A percentile compares a stretch with the other conserved stretches of the same genome.
phyloP scores from a whole-genome alignment of 441 rosid species.

The Pelargonium fulgidum region DNA sequence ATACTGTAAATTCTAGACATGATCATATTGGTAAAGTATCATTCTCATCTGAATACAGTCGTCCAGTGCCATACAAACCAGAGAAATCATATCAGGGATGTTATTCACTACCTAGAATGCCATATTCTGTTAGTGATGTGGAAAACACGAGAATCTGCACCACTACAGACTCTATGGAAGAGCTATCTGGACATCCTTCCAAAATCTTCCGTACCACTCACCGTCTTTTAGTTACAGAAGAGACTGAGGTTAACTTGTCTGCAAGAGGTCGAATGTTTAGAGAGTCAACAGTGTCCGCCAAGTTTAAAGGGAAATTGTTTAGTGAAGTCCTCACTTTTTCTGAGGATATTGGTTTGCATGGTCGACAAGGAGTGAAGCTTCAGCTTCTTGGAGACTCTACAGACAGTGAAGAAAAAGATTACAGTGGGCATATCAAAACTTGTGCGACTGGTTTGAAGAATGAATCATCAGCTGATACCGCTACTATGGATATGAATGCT shows the following conservation, averaged over 20 bases:
- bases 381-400: slow-evolving; percentile 51
- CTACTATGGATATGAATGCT: slow-evolving; percentile 56
- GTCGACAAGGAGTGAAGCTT: slow-evolving; percentile 44
- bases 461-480: slow-evolving; percentile 68
- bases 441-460: slow-evolving; percentile 28
- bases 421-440: slow-evolving; percentile 21
- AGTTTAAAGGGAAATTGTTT: slow-evolving; percentile 40
- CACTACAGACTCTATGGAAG: slow-evolving; percentile 37
- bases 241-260: slow-evolving; percentile 33
- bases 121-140: slow-evolving; percentile 27
- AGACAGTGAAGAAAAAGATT: slow-evolving; percentile 37
- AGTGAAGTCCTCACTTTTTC: slow-evolving; percentile 38
- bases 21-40: slow-evolving; percentile 19
- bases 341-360: slow-evolving; percentile 32
- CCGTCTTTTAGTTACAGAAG: slow-evolving; percentile 37
- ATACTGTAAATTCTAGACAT: slow-evolving; percentile 11
- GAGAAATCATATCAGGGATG: slow-evolving; percentile 22
- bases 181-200: slow-evolving; percentile 27
- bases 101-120: slow-evolving; percentile 25
- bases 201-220: slow-evolving; percentile 33
- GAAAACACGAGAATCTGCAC: slow-evolving; percentile 46
- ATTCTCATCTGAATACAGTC: slow-evolving; percentile 22
- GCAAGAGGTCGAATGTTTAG: slow-evolving; percentile 36
- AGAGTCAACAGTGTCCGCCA: slow-evolving; percentile 38
- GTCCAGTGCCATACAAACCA: slow-evolving; percentile 14